Evolutionary conservation across 2,329 filamentous ascomycete genomes (phyloP), one percentile per base, ranked within the genome.

Genomic region (Hypomyces rosellus): DNA sequence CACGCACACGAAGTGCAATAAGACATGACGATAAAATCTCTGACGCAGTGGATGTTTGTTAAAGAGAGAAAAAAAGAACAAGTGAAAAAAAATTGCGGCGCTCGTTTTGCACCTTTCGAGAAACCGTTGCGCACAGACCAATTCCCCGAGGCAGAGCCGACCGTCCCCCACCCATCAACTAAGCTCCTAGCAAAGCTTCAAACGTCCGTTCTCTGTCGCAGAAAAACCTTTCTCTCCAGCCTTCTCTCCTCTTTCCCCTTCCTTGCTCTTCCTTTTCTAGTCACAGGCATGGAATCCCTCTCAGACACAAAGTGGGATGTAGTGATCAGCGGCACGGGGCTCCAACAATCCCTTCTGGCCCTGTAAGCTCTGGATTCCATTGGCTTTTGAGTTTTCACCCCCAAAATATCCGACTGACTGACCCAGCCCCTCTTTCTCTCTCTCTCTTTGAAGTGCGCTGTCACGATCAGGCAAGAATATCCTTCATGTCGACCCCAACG

Each of bases 381-480:
- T 53, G 61, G 59, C 55, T 56, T 61, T 20, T 58, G 60, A 53
- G 52, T 54, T 53, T 30, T 6, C 9, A 5, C 25, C 25, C 25
- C 25, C 25, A 30, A 30, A 30, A 30, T 20, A 54, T 62, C 62
- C 61, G 57, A 60, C 60, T 64, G 62, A 63, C 65, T 65, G 61
- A 65, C 62, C 54, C 55, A 60, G 56, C 50, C 56, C 20, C 20
- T 20, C 20, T 30, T 6, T 30, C 25, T 30, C 3, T 51, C 54
- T 62, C 52, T 57, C 57, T n/a, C n/a, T n/a, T 53, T 72, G 66
- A 78, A 97, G 92, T 78, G 87, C 92, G 62, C 79, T 97, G 61
- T 97, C 92, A 59, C 86, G 91, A 64, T 95, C 90, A 55, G 85
- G 84, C 65, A 95, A 95, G 76, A 93, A 89, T 62, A 81, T 96